phyloP scores from a whole-genome alignment of 306 rosid species.

The Herpetospermum pedunculosum region DNA sequence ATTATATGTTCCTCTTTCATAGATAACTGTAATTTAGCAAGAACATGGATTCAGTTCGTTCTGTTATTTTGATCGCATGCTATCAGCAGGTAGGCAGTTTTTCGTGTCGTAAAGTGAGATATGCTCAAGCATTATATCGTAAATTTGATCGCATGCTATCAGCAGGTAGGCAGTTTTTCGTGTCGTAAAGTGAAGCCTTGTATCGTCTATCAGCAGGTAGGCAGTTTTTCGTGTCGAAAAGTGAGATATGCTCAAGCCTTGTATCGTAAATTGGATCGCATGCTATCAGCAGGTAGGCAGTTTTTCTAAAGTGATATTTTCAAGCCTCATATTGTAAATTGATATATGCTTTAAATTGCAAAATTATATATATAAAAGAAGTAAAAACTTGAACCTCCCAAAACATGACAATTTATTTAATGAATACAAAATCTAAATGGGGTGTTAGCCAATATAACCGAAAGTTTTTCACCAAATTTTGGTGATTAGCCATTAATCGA shows the following conservation, averaged over 20 bases:
- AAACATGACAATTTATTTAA: background rate
- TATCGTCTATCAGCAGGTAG: too few relatives aligned
- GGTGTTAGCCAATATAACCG: background rate
- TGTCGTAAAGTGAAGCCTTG: too few relatives aligned
- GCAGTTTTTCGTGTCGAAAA: background rate
- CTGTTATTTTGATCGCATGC: background rate
- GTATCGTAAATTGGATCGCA: background rate
- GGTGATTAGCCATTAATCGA: background rate
- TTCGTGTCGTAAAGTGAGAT: background rate
- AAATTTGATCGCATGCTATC: background rate
- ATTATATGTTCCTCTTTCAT: background rate
- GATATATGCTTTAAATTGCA: too few relatives aligned
- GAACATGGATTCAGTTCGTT: background rate
- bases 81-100: background rate
- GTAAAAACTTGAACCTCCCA: background rate
- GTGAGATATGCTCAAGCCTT: background rate
- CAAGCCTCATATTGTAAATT: too few relatives aligned
- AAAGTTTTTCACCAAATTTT: background rate
- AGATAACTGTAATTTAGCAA: too few relatives aligned
- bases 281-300: too few relatives aligned
- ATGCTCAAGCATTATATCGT: background rate
- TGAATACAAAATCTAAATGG: too few relatives aligned
- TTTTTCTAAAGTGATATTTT: too few relatives aligned
- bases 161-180: too few relatives aligned
- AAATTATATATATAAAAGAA: background rate